Percentiles rank a stretch among this genome's conserved stretches.
Evolutionary conservation across 2,329 filamentous ascomycete genomes (phyloP).

Genomic region (Thielaviopsis populi): DNA sequence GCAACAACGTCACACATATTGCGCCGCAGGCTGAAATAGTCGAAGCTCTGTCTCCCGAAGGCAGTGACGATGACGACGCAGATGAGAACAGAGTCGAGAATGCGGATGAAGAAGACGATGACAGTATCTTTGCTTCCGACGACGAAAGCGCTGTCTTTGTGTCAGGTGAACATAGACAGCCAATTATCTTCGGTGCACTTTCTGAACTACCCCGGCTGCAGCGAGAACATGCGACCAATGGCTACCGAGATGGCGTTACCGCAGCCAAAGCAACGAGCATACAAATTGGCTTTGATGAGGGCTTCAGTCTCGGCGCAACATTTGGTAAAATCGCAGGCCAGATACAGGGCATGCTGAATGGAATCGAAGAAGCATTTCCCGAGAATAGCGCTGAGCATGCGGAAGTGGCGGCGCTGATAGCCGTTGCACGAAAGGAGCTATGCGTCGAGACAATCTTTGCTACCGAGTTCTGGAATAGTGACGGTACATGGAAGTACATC

Average conservation of each 20-base stretch:
- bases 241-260: conserved; percentile 79
- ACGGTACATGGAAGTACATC: conserved; percentile 55
- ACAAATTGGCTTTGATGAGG: conserved; percentile 83
- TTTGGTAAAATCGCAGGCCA: conserved; percentile 61
- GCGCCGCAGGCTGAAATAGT: not conserved
- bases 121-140: conserved; percentile 16
- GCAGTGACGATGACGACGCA: not conserved
- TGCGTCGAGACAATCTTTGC: conserved; percentile 48
- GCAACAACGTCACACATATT: not conserved
- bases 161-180: not conserved
- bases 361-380: conserved; percentile 39
- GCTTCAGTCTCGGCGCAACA: conserved; percentile 69
- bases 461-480: conserved; percentile 48
- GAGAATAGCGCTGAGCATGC: conserved; percentile 20
- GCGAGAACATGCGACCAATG: conserved; percentile 63
- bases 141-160: not conserved
- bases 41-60: not conserved
- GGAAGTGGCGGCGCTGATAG: conserved; percentile 25
- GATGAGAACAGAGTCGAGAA: not conserved
- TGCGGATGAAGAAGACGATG: not conserved
- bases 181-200: conserved; percentile 19
- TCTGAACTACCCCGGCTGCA: conserved; percentile 61
- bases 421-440: conserved; percentile 43
- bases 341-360: conserved; percentile 64
- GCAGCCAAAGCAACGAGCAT: conserved; percentile 60